Conservation (phyloP, 2,329 filamentous ascomycete genomes). For the Aphanoascus verrucosus region DNA sequence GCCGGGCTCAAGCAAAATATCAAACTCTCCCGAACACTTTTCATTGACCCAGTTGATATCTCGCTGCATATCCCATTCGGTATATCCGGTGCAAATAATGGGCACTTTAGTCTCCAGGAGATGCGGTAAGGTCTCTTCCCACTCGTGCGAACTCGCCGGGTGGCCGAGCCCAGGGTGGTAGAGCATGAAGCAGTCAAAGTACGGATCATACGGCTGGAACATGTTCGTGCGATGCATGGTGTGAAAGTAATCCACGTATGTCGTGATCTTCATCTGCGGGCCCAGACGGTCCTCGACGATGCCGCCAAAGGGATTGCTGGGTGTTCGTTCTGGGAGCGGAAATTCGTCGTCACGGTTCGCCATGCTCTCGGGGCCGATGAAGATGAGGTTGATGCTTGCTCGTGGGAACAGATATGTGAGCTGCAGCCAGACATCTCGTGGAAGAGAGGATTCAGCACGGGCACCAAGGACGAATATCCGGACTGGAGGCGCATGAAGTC, state of each 20-base stretch:
- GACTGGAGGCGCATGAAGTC: conserved; percentile 74
- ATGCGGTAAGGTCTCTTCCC: conserved; percentile 79
- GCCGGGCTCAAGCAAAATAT: conserved; percentile 79
- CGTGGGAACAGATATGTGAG: conserved; percentile 90
- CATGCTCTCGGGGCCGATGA: conserved; percentile 96
- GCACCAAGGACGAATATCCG: conserved; percentile 89
- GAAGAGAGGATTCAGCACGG: conserved; percentile 92
- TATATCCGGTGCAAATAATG: conserved; percentile 90
- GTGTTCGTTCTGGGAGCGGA: conserved; percentile 73
- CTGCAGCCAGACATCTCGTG: conserved; percentile 87
- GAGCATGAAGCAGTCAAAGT: conserved; percentile 94
- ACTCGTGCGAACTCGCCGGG: conserved; percentile 85
- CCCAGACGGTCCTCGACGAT: conserved; percentile 84
- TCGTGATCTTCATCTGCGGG: conserved; percentile 88
- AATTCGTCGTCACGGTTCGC: conserved; percentile 86
- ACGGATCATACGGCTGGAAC: conserved; percentile 92
- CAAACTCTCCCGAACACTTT: conserved; percentile 79
- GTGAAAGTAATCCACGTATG: conserved; percentile 96
- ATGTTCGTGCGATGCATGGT: conserved; percentile 83
- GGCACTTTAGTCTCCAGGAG: conserved; percentile 92
- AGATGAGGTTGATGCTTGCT: conserved; percentile 78
- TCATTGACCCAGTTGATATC: conserved; percentile 85
- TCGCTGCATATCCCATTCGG: conserved; percentile 84
- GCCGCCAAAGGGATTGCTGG: conserved; percentile 83
- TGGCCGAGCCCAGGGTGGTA: conserved; percentile 96